These are phyloP conservation scores for Polyplosphaeria fusca DNA, from an alignment of 495 filamentous ascomycete species.

Conservation along the genomic window DNA sequence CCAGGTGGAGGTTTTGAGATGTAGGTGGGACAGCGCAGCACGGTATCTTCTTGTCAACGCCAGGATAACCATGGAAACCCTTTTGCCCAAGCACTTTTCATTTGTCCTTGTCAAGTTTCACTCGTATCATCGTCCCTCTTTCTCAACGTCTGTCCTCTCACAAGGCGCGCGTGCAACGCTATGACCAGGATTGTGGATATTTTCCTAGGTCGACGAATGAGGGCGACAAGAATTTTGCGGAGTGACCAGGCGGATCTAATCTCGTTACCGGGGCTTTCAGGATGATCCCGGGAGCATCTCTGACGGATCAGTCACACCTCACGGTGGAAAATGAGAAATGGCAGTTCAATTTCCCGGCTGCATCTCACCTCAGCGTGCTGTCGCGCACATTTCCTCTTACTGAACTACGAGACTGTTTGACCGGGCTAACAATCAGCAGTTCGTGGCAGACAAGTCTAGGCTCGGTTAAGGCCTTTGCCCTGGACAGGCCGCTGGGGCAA, in stretches of 20 bases:
- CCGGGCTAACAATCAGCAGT: too few relatives aligned
- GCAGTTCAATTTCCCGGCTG: not conserved
- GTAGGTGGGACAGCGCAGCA: too few relatives aligned
- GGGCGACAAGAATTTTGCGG: constrained; percentile 32
- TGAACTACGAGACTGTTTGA: too few relatives aligned
- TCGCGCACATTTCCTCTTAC: not conserved
- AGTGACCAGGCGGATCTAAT: not conserved
- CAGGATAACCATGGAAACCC: not conserved
- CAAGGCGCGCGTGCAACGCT: too few relatives aligned
- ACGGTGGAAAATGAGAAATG: constrained; percentile 1
- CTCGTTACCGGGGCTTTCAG: not conserved
- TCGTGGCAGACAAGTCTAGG: too few relatives aligned
- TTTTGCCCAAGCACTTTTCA: not conserved
- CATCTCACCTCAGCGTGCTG: constrained; percentile 26
- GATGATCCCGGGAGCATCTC: not conserved
- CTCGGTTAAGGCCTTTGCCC: too few relatives aligned
- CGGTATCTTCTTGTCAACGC: not conserved
- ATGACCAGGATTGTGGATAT: not conserved
- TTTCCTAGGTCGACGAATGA: constrained; percentile 15
- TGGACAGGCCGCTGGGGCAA: too few relatives aligned
- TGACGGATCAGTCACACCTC: not conserved
- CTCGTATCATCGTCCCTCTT: too few relatives aligned
- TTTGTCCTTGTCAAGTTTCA: too few relatives aligned
- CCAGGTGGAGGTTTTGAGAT: too few relatives aligned
- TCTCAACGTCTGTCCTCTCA: too few relatives aligned